Evolutionary conservation across 2,329 filamentous ascomycete species (phyloP), one percentile per base, ranked within the genome.

Genomic region (Magnaporthiopsis incrustans): DNA sequence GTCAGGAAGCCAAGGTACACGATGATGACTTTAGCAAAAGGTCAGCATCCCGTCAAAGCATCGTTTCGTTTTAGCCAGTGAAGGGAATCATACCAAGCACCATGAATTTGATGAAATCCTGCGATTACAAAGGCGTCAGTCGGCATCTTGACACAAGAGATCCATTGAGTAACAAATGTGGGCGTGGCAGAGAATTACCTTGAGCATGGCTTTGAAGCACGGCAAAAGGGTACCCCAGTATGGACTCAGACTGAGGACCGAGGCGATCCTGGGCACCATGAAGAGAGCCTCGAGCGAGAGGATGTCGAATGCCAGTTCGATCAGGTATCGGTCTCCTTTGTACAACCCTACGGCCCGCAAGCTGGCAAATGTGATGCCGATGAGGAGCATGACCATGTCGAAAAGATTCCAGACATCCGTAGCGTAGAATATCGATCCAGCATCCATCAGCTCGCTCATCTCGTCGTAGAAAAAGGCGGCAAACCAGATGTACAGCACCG

Each of bases 191-290:
- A 44, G 38, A 44, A 18, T 44, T 18, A 44, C 38, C 38, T 12
- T 94, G 56, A 90, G 90, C 93, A 97, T 97, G 73, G 94, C 91
- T 73, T 95, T 95, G 62, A 97, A 81, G 67, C 93, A 96, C 0
- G 92, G 93, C 66, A 97, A 93, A 61, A 95, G 76, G 0, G 90
- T 95, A 57, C 91, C 93, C 83, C 95, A 97, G 73, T 96, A 97
- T 1, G 91, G 91, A 70, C 92, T 92, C 67, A 97, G 76, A 72
- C 90, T 94, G 67, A 97, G 82, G 63, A 97, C 83, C 18, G 92
- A 96, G 77, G 89, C 96, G 69, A 96, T 89, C 66, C 91, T 88
- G 22, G 93, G 93, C 26, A 97, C 89, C 75, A 97, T 88, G 73
- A 97, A 94, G 12, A 97, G 81, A 0, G 92, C 93, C 74, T 97